Conservation (phyloP, 306 rosid genomes). For the Cicer pinnatifidum region DNA sequence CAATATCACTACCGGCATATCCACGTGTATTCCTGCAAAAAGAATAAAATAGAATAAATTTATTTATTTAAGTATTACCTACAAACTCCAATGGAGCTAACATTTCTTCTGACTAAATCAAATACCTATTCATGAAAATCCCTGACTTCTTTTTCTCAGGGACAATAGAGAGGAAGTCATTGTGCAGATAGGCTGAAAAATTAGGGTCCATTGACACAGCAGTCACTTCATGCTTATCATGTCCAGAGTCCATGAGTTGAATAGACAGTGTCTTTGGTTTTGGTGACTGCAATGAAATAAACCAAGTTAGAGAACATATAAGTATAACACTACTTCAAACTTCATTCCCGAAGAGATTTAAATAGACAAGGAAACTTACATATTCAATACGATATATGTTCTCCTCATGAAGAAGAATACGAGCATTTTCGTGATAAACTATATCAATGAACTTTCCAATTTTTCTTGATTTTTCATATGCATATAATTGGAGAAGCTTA, state of each 20-base stretch:
- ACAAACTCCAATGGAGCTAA: slow-evolving; percentile 38
- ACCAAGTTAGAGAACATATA: slow-evolving; percentile 32
- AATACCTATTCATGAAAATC: slow-evolving; percentile 88
- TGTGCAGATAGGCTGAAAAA: slow-evolving; percentile 79
- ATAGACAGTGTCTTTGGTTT: slow-evolving; percentile 63
- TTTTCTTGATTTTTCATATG: slow-evolving; percentile 93
- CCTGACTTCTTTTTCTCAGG: slow-evolving; percentile 81
- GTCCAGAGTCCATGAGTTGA: slow-evolving; percentile 95
- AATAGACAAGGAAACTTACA: slow-evolving; percentile 54
- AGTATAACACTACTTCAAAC: slow-evolving; percentile 8
- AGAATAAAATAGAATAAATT: slow-evolving; percentile 31
- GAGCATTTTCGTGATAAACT: slow-evolving; percentile 96
- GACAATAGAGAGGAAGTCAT: slow-evolving; percentile 75
- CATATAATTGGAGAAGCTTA: slow-evolving; percentile 86
- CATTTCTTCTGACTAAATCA: slow-evolving; percentile 39
- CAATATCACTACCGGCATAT: slow-evolving; percentile 71
- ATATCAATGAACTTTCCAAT: slow-evolving; percentile 73
- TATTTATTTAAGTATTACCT: slow-evolving; percentile 37
- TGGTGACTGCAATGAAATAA: slow-evolving; percentile 62
- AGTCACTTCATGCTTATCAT: slow-evolving; percentile 93
- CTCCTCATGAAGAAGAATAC: slow-evolving; percentile 97
- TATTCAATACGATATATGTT: slow-evolving; percentile 89
- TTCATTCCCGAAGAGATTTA: slow-evolving; percentile 30
- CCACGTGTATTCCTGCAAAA: slow-evolving; percentile 73
- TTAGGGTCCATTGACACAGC: slow-evolving; percentile 94